Conservation (phyloP, 352 stramenopile species). For the Phytophthora sansomeana region DNA sequence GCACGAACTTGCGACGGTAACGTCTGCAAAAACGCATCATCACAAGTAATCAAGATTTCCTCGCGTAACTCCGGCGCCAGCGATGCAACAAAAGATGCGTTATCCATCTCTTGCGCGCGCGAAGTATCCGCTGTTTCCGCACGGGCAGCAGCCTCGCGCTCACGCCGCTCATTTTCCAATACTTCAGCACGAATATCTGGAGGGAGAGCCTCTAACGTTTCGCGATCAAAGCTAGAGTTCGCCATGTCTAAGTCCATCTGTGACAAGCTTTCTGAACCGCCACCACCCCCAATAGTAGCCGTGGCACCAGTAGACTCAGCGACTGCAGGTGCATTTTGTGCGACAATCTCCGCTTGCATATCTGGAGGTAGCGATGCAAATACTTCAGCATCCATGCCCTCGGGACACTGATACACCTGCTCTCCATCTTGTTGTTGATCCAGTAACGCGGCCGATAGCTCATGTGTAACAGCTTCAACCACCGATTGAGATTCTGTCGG, state of each 20-base stretch:
- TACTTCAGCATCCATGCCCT: constrained; percentile 97
- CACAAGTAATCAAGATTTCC: constrained; percentile 97
- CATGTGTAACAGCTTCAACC: constrained; percentile 30
- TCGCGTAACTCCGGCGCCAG: constrained; percentile 94
- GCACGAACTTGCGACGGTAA: constrained; percentile 94
- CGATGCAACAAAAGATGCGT: constrained; percentile 97
- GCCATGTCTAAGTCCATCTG: constrained; percentile 87
- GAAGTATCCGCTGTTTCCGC: constrained; percentile 90
- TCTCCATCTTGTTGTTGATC: constrained; percentile 34
- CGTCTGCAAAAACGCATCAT: constrained; percentile 95
- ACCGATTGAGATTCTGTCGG: constrained; percentile 24
- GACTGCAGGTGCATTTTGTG: constrained; percentile 64
- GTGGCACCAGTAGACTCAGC: constrained; percentile 33
- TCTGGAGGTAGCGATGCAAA: constrained; percentile 95
- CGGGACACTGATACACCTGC: constrained; percentile 77
- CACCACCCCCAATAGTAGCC: constrained; percentile 36
- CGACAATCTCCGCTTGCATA: constrained; percentile 97
- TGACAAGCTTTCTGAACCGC: constrained; percentile 69
- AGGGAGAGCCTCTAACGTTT: constrained; percentile 96
- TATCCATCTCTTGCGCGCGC: constrained; percentile 98
- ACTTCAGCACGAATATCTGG: constrained; percentile 97
- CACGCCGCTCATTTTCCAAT: constrained; percentile 95
- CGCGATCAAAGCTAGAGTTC: constrained; percentile 94
- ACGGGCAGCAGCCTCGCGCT: constrained; percentile 83
- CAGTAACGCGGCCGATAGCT: constrained; percentile 30